Evolutionary conservation across 192 early-diverging fungal genomes (phyloP).

Genomic region (Anaeromyces robustus): DNA sequence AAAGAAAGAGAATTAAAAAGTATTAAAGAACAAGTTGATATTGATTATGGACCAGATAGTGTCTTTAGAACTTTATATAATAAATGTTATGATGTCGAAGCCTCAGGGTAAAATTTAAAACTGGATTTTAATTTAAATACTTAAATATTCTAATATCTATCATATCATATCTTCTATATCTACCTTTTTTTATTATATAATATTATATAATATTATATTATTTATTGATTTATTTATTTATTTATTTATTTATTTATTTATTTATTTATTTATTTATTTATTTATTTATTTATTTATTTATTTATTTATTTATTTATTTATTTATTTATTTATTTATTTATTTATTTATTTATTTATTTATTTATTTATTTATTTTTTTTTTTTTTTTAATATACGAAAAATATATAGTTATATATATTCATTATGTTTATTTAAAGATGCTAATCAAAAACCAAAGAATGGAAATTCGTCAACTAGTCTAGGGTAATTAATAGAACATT

Average conservation of each 20-base stretch:
- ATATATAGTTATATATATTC: conserved; percentile 31
- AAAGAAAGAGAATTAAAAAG: conserved; percentile 1
- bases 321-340: background rate
- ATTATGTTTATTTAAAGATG: conserved; percentile 67
- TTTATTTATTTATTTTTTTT: background rate
- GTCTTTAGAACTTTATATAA: conserved; percentile 51
- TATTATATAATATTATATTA: too few relatives aligned
- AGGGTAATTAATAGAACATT: conserved; percentile 30
- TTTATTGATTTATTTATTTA: too few relatives aligned
- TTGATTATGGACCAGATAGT: conserved; percentile 55
- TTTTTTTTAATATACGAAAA: too few relatives aligned
- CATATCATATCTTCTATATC: too few relatives aligned
- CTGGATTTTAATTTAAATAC: too few relatives aligned
- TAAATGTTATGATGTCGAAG: conserved; percentile 52
- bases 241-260: too few relatives aligned
- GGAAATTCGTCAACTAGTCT: conserved; percentile 33
- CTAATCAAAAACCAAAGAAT: conserved; percentile 54
- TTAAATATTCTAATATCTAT: too few relatives aligned
- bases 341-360: background rate
- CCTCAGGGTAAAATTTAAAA: conserved; percentile 43
- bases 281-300: too few relatives aligned
- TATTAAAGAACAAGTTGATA: conserved; percentile 30
- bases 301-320: too few relatives aligned
- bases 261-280: too few relatives aligned
- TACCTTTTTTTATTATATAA: too few relatives aligned